These are phyloP conservation scores for Rhododendron ferrugineum DNA, from an alignment of 148 eudicot genomes.

Conservation along the genomic window DNA sequence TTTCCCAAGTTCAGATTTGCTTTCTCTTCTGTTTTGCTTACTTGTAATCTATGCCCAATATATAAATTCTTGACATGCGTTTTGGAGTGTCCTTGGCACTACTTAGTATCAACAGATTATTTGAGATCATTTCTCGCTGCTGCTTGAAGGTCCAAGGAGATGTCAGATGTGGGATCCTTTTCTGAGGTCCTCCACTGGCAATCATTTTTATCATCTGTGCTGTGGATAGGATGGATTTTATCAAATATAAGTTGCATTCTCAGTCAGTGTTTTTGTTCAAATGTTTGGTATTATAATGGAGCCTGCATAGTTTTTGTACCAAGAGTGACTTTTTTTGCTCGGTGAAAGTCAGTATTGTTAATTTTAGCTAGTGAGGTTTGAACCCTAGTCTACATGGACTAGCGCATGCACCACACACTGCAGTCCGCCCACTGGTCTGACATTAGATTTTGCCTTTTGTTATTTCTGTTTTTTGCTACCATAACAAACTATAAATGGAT, in stretches of 20 bases:
- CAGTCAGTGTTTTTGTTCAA: background rate
- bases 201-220: background rate
- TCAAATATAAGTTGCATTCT: background rate
- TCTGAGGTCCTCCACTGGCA: background rate
- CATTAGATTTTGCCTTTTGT: too few species aligned
- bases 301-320: background rate
- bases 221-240: background rate
- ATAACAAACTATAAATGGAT: too few species aligned
- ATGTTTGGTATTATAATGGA: background rate
- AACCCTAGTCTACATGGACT: too few species aligned
- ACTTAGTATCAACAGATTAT: background rate
- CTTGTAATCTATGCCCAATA: background rate
- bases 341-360: background rate
- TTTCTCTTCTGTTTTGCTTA: background rate
- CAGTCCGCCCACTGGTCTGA: too few species aligned
- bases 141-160: background rate
- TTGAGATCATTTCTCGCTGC: background rate
- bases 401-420: too few species aligned
- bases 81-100: background rate
- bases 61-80: background rate
- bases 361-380: background rate
- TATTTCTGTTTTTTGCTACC: too few species aligned
- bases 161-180: background rate
- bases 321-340: background rate
- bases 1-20: background rate